Conservation (phyloP, 2,329 filamentous ascomycete genomes). For the Lasiodiplodia gonubiensis region DNA sequence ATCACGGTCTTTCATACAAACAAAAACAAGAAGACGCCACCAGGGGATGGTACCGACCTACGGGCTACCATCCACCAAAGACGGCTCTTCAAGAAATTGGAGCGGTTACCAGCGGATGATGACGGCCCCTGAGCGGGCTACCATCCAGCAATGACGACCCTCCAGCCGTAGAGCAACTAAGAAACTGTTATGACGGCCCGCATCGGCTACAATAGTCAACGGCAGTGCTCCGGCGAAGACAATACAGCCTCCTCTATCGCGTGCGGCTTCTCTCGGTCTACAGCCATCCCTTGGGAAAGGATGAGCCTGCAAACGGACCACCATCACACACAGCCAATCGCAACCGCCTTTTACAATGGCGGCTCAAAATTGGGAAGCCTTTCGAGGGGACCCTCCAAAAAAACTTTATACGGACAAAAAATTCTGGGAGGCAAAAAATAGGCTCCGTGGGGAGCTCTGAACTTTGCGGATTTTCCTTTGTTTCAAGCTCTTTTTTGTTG, state of each 20-base stretch:
- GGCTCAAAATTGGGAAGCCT: background rate
- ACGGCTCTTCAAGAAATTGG: background rate
- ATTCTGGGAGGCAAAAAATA: slow-evolving; percentile 3
- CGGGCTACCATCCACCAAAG: background rate
- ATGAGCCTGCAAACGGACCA: background rate
- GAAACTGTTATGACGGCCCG: background rate
- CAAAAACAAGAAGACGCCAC: background rate
- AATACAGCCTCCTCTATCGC: too few species aligned
- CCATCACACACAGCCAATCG: background rate
- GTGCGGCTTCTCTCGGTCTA: too few species aligned
- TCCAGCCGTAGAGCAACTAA: background rate
- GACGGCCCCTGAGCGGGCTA: too few species aligned
- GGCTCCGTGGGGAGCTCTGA: background rate
- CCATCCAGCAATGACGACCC: background rate
- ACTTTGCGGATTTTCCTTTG: background rate
- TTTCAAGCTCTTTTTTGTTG: background rate
- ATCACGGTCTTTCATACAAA: background rate
- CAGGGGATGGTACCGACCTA: background rate
- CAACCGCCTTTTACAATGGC: background rate
- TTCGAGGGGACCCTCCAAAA: slow-evolving; percentile 2
- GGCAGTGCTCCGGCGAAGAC: too few species aligned
- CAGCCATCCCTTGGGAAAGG: background rate
- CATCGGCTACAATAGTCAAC: background rate
- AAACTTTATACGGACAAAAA: slow-evolving; percentile 10
- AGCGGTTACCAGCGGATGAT: background rate